Conservation (phyloP, 1,284 basidiomycete species). For the Austroboletus niveus region DNA sequence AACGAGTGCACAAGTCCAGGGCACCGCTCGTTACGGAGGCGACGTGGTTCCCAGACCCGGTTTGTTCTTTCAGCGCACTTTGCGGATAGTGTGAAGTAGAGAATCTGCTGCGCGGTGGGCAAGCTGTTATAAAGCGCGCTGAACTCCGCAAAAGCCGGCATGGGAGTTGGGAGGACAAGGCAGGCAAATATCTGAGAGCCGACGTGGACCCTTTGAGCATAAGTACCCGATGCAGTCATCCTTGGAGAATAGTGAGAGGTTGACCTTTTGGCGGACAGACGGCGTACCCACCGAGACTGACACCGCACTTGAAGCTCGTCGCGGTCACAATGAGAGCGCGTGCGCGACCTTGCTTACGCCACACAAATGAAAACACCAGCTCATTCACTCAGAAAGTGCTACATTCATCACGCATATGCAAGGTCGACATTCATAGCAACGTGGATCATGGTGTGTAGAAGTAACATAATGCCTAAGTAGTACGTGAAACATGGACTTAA, state of each 20-base stretch:
- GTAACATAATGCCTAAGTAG: slow-evolving; percentile 37
- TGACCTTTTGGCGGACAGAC: background rate
- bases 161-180: slow-evolving; percentile 10
- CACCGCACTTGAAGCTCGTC: slow-evolving; percentile 31
- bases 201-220: slow-evolving; percentile 79
- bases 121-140: slow-evolving; percentile 3
- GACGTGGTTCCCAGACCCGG: background rate
- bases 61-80: slow-evolving; percentile 1
- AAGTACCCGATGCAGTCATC: slow-evolving; percentile 72
- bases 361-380: slow-evolving; percentile 7
- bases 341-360: slow-evolving; percentile 1
- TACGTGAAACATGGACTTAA: slow-evolving; percentile 40
- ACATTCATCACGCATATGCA: slow-evolving; percentile 3
- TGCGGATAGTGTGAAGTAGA: slow-evolving; percentile 3
- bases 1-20: background rate
- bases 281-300: slow-evolving; percentile 51
- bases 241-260: slow-evolving; percentile 34
- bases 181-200: slow-evolving; percentile 49
- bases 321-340: slow-evolving; percentile 8
- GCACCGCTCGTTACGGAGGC: background rate
- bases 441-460: slow-evolving; percentile 31
- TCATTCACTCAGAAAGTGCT: too few relatives aligned
- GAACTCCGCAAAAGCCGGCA: slow-evolving; percentile 16
- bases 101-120: slow-evolving; percentile 3
- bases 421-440: slow-evolving; percentile 41